Percentiles rank a stretch among this genome's conserved stretches.
Evolutionary conservation across 1,284 basidiomycete genomes (phyloP).

Genomic region (Microbotryum silenes-acaulis): DNA sequence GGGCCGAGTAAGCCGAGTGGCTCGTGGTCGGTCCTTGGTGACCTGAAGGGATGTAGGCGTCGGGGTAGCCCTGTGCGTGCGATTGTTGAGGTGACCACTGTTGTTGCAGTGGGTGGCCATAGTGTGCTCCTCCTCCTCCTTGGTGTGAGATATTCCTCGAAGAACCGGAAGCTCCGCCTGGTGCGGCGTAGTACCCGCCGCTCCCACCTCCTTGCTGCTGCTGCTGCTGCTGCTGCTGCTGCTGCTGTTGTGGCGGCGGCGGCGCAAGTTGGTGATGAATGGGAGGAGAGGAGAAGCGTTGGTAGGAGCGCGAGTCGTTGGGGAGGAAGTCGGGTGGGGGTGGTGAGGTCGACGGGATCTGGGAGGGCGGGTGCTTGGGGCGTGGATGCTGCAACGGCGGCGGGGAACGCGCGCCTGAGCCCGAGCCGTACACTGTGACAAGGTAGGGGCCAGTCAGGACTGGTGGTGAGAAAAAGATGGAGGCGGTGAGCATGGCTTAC

Average conservation of each 20-base stretch:
- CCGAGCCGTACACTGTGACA: too few relatives aligned
- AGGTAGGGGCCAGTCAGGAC: too few relatives aligned
- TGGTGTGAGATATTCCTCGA: not conserved
- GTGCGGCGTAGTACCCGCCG: not conserved
- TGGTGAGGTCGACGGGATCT: conserved; percentile 23
- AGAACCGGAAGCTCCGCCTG: not conserved
- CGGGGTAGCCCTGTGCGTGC: conserved; percentile 6
- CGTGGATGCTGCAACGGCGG: conserved; percentile 31
- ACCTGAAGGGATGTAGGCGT: conserved; percentile 18
- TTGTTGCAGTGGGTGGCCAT: conserved; percentile 6
- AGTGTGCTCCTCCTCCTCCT: not conserved
- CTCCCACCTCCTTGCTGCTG: not conserved
- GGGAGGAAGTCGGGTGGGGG: not conserved
- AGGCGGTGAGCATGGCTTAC: too few relatives aligned
- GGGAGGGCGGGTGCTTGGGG: conserved; percentile 22
- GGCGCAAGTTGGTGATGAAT: conserved; percentile 9
- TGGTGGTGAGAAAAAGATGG: too few relatives aligned
- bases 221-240: not conserved
- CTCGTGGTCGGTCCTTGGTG: not conserved
- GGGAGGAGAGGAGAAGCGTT: conserved; percentile 33
- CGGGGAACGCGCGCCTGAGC: conserved; percentile 9
- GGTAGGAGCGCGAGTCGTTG: conserved; percentile 12
- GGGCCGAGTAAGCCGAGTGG: not conserved
- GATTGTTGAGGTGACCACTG: conserved; percentile 2
- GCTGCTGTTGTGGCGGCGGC: not conserved